Evolutionary conservation across 805 yeast species (phyloP).

Genomic region (Wickerhamomyces rabaulensis): DNA sequence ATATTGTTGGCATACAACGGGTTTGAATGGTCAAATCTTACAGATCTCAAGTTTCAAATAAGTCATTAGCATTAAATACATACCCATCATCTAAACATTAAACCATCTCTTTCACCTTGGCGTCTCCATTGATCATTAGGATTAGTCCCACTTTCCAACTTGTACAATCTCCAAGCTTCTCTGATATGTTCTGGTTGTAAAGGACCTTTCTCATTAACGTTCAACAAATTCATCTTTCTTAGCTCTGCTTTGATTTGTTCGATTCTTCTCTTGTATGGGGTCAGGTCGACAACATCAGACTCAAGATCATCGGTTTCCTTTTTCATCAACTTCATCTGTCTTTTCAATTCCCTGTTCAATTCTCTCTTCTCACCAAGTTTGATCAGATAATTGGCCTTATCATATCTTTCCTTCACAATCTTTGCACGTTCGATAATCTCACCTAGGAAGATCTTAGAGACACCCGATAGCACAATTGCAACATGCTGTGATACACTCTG

Average conservation of each 20-base stretch:
- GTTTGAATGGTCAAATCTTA: conserved; percentile 11
- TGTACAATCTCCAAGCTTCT: conserved; percentile 82
- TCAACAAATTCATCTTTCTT: conserved; percentile 25
- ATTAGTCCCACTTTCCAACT: conserved; percentile 58
- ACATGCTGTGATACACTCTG: conserved; percentile 77
- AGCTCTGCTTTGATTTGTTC: conserved; percentile 20
- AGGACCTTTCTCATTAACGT: conserved; percentile 44
- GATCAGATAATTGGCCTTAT: conserved; percentile 30
- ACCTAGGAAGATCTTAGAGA: conserved; percentile 85
- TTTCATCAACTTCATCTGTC: conserved; percentile 32
- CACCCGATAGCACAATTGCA: conserved; percentile 77
- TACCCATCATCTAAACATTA: conserved; percentile 49
- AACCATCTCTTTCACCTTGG: conserved; percentile 69
- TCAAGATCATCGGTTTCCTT: conserved; percentile 22
- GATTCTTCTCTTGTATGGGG: conserved; percentile 15
- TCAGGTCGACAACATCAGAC: conserved; percentile 2
- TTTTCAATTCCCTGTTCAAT: conserved; percentile 26
- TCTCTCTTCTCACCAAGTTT: conserved; percentile 39
- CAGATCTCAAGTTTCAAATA: background rate
- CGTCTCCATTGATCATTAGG: conserved; percentile 63
- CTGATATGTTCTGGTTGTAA: conserved; percentile 78
- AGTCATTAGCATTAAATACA: background rate
- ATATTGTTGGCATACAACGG: conserved; percentile 28
- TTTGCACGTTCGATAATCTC: conserved; percentile 82
- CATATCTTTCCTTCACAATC: conserved; percentile 57